These are phyloP conservation scores for Rhododendron mucronatum DNA, from an alignment of 148 eudicot species.

Conservation along the genomic window DNA sequence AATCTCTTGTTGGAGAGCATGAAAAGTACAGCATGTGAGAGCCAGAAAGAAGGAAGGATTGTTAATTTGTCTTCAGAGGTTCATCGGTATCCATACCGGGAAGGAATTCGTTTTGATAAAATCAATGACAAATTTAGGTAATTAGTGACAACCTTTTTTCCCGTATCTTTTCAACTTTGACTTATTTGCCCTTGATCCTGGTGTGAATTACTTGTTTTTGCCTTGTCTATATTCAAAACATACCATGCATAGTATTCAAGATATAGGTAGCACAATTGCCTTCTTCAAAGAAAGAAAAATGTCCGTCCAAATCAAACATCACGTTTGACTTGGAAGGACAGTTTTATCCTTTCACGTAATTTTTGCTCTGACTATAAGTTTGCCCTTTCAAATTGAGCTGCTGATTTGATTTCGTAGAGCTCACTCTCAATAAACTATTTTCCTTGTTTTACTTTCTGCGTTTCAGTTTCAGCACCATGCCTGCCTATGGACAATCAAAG, in stretches of 20 bases:
- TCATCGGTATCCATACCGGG: conserved; percentile 50
- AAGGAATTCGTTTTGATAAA: conserved; percentile 62
- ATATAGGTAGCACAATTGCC: background rate
- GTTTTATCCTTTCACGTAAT: background rate
- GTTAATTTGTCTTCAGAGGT: conserved; percentile 67
- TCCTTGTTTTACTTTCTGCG: conserved; percentile 1
- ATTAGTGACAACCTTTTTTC: background rate
- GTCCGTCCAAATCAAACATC: background rate
- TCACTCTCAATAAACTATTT: background rate
- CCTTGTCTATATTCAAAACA: background rate
- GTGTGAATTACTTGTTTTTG: background rate
- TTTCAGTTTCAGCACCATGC: conserved; percentile 53
- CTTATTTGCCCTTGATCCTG: background rate
- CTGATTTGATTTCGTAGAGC: background rate
- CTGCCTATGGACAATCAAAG: conserved; percentile 89
- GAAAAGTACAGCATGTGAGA: conserved; percentile 63
- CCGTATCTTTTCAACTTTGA: background rate
- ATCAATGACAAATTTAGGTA: conserved; percentile 68
- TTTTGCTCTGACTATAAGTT: background rate
- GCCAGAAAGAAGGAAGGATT: conserved; percentile 74
- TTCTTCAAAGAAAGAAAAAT: background rate
- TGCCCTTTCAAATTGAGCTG: background rate
- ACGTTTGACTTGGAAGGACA: background rate
- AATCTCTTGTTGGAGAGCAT: conserved; percentile 68
- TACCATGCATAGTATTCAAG: background rate